These are phyloP conservation scores for Gossypium australe DNA, from an alignment of 345 rosid genomes.

Conservation along the genomic window DNA sequence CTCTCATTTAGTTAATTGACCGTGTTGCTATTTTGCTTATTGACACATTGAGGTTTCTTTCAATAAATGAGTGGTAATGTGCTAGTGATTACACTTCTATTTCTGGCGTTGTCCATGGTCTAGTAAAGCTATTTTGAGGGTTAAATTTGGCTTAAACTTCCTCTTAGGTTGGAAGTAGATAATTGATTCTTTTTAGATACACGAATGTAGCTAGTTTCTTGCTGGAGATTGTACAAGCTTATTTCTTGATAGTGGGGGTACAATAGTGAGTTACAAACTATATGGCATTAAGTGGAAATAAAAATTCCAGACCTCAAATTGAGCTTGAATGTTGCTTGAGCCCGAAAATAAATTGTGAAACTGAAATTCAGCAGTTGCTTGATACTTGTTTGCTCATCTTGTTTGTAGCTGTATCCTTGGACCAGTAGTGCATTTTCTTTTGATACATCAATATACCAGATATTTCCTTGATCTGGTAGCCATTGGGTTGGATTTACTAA, in stretches of 20 bases:
- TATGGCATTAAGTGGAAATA: not conserved
- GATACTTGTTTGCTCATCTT: not conserved
- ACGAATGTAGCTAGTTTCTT: not conserved
- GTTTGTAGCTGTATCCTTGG: not conserved
- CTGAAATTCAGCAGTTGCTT: not conserved
- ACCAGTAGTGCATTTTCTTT: not conserved
- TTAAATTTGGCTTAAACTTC: not conserved
- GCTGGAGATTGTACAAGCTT: not conserved
- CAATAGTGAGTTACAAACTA: not conserved
- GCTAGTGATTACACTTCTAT: not conserved
- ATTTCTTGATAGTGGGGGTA: not conserved
- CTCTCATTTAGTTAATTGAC: not conserved
- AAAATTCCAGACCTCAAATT: not conserved
- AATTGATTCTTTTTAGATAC: not conserved
- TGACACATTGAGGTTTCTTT: not conserved
- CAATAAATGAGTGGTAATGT: not conserved
- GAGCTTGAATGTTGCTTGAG: not conserved
- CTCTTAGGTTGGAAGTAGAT: not conserved
- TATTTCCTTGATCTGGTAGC: not conserved
- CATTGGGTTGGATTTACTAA: not conserved
- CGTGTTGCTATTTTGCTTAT: no score
- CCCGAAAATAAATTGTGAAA: not conserved
- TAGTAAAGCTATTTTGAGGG: not conserved
- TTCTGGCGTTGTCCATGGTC: not conserved
- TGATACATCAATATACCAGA: not conserved